A percentile compares a stretch with the other conserved stretches of the same genome.
These are phyloP conservation scores for Austroboletus eburneus DNA, from an alignment of 768 basidiomycete species.

Conservation along the genomic window DNA sequence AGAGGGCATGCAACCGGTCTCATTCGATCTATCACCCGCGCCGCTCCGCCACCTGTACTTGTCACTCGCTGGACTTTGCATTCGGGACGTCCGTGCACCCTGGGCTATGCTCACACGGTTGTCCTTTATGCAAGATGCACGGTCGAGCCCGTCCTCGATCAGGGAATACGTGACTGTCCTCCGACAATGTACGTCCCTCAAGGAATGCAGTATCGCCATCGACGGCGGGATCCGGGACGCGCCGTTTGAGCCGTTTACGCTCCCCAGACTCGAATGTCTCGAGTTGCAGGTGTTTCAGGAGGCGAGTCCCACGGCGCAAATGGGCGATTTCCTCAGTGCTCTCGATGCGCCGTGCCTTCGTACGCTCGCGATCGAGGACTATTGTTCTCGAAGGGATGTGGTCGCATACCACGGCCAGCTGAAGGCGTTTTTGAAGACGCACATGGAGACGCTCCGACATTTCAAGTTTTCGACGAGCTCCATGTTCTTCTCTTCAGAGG, in stretches of 20 bases:
- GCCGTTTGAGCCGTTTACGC: slow-evolving; percentile 9
- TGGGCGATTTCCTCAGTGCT: slow-evolving; percentile 12
- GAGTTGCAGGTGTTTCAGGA: slow-evolving; percentile 15
- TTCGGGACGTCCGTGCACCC: slow-evolving; percentile 11
- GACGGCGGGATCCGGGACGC: slow-evolving; percentile 6
- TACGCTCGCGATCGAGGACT: slow-evolving; percentile 17
- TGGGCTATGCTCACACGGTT: slow-evolving; percentile 21
- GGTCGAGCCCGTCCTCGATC: slow-evolving; percentile 17
- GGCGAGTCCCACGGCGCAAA: slow-evolving; percentile 16
- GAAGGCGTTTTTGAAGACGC: slow-evolving; percentile 12
- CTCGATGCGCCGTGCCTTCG: slow-evolving; percentile 16
- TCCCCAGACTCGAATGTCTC: slow-evolving; percentile 18
- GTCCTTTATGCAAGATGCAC: slow-evolving; percentile 24
- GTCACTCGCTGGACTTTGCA: slow-evolving; percentile 18
- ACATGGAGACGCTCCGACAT: slow-evolving; percentile 9
- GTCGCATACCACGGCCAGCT: slow-evolving; percentile 12
- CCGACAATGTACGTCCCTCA: slow-evolving; percentile 19
- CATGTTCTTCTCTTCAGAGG: slow-evolving; percentile 12
- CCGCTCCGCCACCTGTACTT: slow-evolving; percentile 15
- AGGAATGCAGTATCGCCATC: slow-evolving; percentile 18
- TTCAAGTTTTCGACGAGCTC: slow-evolving; percentile 19
- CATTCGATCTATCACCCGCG: slow-evolving; percentile 11
- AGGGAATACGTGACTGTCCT: slow-evolving; percentile 18
- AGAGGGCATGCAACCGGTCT: slow-evolving; percentile 3
- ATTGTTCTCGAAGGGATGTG: slow-evolving; percentile 10